Evolutionary conservation across 2,329 filamentous ascomycete genomes (phyloP).

Genomic region (Cladosporium oxysporum): DNA sequence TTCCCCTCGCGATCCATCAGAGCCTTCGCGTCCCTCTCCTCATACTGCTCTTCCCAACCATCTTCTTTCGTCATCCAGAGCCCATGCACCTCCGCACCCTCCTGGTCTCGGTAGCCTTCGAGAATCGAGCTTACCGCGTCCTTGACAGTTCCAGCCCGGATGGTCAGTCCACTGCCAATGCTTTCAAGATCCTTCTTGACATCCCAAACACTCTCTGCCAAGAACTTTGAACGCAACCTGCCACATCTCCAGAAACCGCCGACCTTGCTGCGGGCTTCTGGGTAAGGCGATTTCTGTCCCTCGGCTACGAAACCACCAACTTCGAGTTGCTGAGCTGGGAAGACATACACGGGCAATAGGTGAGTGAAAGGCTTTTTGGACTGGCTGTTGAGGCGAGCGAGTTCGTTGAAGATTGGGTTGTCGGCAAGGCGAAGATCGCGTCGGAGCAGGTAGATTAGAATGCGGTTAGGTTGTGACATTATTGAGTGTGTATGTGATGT

Average conservation of each 20-base stretch:
- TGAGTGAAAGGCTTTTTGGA: conserved; percentile 57
- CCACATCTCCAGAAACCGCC: conserved; percentile 74
- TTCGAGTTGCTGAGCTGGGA: conserved; percentile 71
- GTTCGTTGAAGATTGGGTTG: conserved; percentile 69
- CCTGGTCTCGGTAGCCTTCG: conserved; percentile 42
- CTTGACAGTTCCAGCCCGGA: conserved; percentile 63
- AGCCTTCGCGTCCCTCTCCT: conserved; percentile 59
- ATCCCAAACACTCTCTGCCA: conserved; percentile 72
- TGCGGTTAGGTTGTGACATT: conserved; percentile 32
- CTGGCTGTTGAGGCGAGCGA: conserved; percentile 52
- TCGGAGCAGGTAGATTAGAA: conserved; percentile 71
- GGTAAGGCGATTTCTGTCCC: conserved; percentile 63
- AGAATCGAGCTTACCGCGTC: conserved; percentile 64
- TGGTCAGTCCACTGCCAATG: conserved; percentile 60
- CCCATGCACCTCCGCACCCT: conserved; percentile 55
- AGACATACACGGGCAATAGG: conserved; percentile 69
- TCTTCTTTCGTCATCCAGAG: conserved; percentile 77
- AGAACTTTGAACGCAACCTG: conserved; percentile 69
- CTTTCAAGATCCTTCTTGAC: conserved; percentile 63
- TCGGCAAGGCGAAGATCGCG: conserved; percentile 73
- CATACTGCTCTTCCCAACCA: conserved; percentile 66
- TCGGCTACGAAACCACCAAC: conserved; percentile 68
- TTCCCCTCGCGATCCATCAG: conserved; percentile 56
- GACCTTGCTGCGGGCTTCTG: conserved; percentile 65
- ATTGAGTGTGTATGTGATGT: conserved; percentile 3